phyloP scores from a whole-genome alignment of 345 rosid species.

The Salix caprea region DNA sequence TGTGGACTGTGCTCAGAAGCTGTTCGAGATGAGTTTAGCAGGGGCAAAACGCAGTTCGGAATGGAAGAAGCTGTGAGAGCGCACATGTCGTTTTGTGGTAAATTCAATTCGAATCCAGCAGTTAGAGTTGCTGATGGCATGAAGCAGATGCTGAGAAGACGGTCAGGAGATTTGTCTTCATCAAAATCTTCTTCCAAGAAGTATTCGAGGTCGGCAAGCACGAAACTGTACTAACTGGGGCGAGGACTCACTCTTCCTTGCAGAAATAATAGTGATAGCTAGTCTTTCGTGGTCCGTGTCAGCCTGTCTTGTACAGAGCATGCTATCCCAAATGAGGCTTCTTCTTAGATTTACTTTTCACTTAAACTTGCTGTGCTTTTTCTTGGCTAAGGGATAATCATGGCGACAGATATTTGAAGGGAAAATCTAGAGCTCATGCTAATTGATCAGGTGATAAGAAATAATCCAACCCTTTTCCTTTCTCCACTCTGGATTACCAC shows the following conservation, averaged over 20 bases:
- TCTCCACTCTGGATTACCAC: not conserved
- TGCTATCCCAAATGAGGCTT: constrained; percentile 19
- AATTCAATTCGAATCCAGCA: constrained; percentile 80
- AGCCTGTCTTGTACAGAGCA: constrained; percentile 29
- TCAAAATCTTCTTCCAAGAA: constrained; percentile 53
- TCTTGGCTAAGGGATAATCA: not conserved
- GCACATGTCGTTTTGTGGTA: constrained; percentile 90
- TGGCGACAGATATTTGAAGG: not conserved
- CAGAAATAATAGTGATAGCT: not conserved
- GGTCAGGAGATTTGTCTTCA: constrained; percentile 61
- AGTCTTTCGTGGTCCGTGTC: constrained; percentile 12
- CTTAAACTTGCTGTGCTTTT: not conserved
- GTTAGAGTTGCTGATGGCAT: constrained; percentile 85
- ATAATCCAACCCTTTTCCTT: not conserved
- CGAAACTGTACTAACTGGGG: constrained; percentile 32
- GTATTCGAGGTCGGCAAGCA: constrained; percentile 59
- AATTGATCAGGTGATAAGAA: not conserved
- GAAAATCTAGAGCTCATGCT: not conserved
- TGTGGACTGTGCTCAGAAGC: constrained; percentile 97
- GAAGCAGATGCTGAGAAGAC: constrained; percentile 92
- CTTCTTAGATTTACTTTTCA: constrained; percentile 6
- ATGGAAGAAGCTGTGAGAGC: constrained; percentile 87
- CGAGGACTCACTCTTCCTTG: not conserved
- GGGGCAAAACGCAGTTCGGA: constrained; percentile 39
- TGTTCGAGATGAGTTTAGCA: constrained; percentile 64